These are phyloP conservation scores for Alternaria viburni DNA, from an alignment of 2,329 filamentous ascomycete species.

Conservation along the genomic window DNA sequence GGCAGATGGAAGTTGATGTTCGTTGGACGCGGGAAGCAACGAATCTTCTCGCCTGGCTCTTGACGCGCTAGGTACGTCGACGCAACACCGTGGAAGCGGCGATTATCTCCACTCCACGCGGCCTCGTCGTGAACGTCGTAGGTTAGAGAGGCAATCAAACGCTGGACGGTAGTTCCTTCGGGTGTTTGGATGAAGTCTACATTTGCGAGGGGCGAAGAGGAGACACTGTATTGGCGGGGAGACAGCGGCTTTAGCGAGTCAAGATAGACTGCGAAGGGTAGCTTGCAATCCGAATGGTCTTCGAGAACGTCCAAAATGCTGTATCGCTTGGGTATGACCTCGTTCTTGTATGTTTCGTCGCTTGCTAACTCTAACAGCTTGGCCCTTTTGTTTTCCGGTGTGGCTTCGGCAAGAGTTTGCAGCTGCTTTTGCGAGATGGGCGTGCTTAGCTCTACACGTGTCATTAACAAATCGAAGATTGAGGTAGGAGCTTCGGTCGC, in stretches of 20 bases:
- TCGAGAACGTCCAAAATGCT: slow-evolving; percentile 10
- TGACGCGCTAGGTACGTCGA: slow-evolving; percentile 4
- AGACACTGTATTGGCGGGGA: slow-evolving; percentile 55
- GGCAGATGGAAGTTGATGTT: slow-evolving; percentile 27
- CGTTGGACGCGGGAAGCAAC: slow-evolving; percentile 10
- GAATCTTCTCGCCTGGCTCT: slow-evolving; percentile 9
- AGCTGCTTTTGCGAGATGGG: slow-evolving; percentile 14
- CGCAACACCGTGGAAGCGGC: slow-evolving; percentile 10
- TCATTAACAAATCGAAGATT: slow-evolving; percentile 10
- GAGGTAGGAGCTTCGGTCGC: not conserved
- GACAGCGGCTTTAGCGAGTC: slow-evolving; percentile 8
- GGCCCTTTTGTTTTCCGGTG: slow-evolving; percentile 4
- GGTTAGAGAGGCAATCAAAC: slow-evolving; percentile 3
- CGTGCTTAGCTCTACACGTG: slow-evolving; percentile 9
- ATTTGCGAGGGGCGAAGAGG: slow-evolving; percentile 70
- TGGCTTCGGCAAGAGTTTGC: slow-evolving; percentile 1
- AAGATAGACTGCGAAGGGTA: slow-evolving; percentile 3
- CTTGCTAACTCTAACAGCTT: not conserved
- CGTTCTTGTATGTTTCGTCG: slow-evolving; percentile 4
- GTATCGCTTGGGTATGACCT: slow-evolving; percentile 6
- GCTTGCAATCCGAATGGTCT: slow-evolving; percentile 3
- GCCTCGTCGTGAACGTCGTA: slow-evolving; percentile 11
- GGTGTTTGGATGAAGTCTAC: slow-evolving; percentile 22
- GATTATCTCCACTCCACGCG: slow-evolving; percentile 6
- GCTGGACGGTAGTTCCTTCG: not conserved